Base-by-base conservation (phyloP, 768 basidiomycete genomes). In the Pulveroboletus sp. region DNA sequence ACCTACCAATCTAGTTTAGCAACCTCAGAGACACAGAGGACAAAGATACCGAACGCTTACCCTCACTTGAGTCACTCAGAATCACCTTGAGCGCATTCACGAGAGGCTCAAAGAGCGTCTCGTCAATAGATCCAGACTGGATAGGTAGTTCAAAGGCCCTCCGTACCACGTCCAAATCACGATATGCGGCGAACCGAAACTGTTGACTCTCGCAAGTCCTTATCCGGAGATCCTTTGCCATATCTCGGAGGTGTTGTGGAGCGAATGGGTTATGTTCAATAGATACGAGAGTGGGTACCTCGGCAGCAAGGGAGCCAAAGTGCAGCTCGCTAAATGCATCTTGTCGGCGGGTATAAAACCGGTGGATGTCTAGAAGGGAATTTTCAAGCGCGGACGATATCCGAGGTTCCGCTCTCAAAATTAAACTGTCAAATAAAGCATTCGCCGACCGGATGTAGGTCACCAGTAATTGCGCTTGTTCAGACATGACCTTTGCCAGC, bases 181-280 rank as follows among this genome's bases (percentile, higher is more conserved):
- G 77, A 57, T 86, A 88, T 30, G 85, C 83, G 1, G 83, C 87
- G 59, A 82, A 81, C 6, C 86, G 80, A 65, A 91, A 90, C n/a
- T 80, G 78, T 24, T 73, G 70, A 43, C 78, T 76, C 51, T 79
- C 75, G 58, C 85, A 89, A 8, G 89, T 72, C 5, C 70, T 69
- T 47, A 74, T 69, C 8, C 87, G 80, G 43, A 92, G 73, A 15
- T 69, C 68, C 39, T 70, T 72, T 8, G 77, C 75, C 24, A 77
- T 74, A 5, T 61, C 57, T 15, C 82, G 76, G 6, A 86, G 68
- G 11, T 73, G 68, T 43, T 74, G 71, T 0, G 80, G 71, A 32
- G 90, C 63, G 44, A 73, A 62, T 8, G 61, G 49, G 54, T 84
- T 86, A 44, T 80, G 76, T 66, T 92, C 89, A 42, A 91, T 66